Evolutionary conservation across 768 basidiomycete genomes (phyloP).

Genomic region (Flagelloscypha sp.): DNA sequence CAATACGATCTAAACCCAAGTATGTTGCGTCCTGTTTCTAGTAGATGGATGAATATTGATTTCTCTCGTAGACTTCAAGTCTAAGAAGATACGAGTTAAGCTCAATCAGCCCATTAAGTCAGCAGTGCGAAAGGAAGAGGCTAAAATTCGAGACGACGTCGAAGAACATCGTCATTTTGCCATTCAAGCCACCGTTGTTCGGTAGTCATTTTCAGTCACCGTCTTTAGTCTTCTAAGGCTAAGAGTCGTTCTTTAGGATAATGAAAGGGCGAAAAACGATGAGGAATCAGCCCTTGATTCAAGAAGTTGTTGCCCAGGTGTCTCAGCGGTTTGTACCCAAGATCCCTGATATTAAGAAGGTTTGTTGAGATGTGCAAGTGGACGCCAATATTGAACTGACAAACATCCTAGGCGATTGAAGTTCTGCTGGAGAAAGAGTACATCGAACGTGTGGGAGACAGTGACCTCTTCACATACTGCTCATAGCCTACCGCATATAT

Average conservation of each 20-base stretch:
- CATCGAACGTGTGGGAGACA: conserved; percentile 60
- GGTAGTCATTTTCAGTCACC: no score
- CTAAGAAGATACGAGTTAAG: conserved; percentile 59
- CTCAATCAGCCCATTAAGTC: conserved; percentile 63
- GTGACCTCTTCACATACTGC: no score
- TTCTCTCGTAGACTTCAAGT: no score
- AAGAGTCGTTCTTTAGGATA: conserved; percentile 24
- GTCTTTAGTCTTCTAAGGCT: background rate
- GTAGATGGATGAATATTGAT: no score
- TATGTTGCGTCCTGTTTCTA: no score
- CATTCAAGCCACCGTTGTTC: conserved; percentile 64
- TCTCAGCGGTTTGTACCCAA: conserved; percentile 57
- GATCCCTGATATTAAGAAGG: conserved; percentile 72
- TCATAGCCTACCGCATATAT: no score
- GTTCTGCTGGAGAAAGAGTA: conserved; percentile 71
- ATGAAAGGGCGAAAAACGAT: conserved; percentile 60
- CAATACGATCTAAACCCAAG: conserved; percentile 63
- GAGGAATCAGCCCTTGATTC: conserved; percentile 58
- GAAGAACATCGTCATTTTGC: conserved; percentile 74
- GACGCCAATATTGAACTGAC: no score
- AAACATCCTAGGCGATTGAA: conserved; percentile 47
- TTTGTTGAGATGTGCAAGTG: conserved; percentile 16
- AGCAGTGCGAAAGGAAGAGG: conserved; percentile 61
- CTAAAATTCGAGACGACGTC: conserved; percentile 65
- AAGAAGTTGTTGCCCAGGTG: conserved; percentile 56